Evolutionary conservation across 2,329 filamentous ascomycete genomes (phyloP), one percentile per base, ranked within the genome.

Genomic region (Hortaea sp.): DNA sequence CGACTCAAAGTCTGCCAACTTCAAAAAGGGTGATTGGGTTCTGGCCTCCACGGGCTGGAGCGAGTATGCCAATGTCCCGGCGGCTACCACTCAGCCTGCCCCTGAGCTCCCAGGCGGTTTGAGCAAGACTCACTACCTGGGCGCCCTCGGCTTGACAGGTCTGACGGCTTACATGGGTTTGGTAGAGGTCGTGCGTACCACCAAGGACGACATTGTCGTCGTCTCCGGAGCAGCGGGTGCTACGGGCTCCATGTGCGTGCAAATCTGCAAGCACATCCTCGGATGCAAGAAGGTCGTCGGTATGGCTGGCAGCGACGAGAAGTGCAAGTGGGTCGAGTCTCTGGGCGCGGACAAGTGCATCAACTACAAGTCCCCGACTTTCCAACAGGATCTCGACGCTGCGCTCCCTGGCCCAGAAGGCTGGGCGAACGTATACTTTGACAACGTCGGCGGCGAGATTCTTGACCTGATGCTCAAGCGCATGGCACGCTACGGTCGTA

Each of bases 131-230:
- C 52, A 58, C 20, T 54, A 54, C 1, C 47, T 63, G 6, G 59
- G 58, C 6, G 55, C 54, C 4, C 45, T 63, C 5, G 85, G 85
- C 9, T 68, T 79, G 63, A 86, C 84, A 0, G 82, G 82, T 2
- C 56, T 88, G 51, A 89, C 85, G 0, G 85, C 85, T 1, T 89
- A 86, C 67, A 84, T 85, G 52, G 85, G 85, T 13, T 77, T 89
- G 61, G 64, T 77, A 29, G 75, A 84, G 46, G 76, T 89, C 40
- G 85, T 78, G 2, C 69, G 82, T 46, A 77, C 83, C 37, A 79
- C 82, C 63, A 64, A 75, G 1, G 84, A 84, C 4, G 83, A 89
- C 53, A 80, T 83, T 4, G 84, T 90, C 1, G 83, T 89, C 6
- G 82, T 90, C 0, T 84, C 79, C 6, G 85, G 84, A 5, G 85